These are phyloP conservation scores for Claviceps africana DNA, from an alignment of 2,329 filamentous ascomycete genomes.

Conservation along the genomic window DNA sequence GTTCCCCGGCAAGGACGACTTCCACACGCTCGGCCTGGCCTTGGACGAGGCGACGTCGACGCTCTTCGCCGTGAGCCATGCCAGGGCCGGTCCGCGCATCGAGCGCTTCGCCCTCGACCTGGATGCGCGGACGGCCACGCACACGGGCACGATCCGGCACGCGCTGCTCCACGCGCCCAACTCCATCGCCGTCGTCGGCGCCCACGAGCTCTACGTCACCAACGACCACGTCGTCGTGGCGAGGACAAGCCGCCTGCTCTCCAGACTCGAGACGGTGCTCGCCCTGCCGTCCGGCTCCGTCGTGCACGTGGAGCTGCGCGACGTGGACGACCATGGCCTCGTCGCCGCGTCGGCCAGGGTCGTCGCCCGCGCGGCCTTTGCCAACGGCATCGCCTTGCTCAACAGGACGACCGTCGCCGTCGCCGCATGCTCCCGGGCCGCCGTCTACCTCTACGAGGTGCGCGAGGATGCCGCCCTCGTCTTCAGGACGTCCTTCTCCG, in stretches of 20 bases:
- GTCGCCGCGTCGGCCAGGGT: slow-evolving; percentile 10
- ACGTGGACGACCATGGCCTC: not conserved
- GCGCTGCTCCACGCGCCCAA: slow-evolving; percentile 26
- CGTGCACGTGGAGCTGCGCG: slow-evolving; percentile 19
- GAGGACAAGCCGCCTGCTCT: slow-evolving; percentile 12
- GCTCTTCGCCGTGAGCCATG: slow-evolving; percentile 25
- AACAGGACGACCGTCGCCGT: slow-evolving; percentile 25
- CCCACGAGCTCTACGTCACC: slow-evolving; percentile 25
- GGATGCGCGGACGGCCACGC: slow-evolving; percentile 17
- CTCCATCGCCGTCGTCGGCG: slow-evolving; percentile 20
- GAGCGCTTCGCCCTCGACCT: slow-evolving; percentile 26
- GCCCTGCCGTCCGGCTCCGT: slow-evolving; percentile 19
- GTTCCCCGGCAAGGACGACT: slow-evolving; percentile 18
- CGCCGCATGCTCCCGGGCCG: slow-evolving; percentile 18
- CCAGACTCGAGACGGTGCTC: slow-evolving; percentile 21
- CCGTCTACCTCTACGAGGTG: slow-evolving; percentile 18
- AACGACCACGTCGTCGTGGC: slow-evolving; percentile 25
- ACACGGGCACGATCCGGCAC: slow-evolving; percentile 23
- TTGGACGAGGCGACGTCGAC: slow-evolving; percentile 21
- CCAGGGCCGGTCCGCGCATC: slow-evolving; percentile 19
- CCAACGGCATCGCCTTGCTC: slow-evolving; percentile 27
- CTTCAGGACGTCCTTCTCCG: slow-evolving; percentile 1
- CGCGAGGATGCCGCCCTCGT: not conserved
- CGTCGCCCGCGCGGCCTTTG: slow-evolving; percentile 22
- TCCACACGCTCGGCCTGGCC: slow-evolving; percentile 27